Conservation (phyloP, 2,329 filamentous ascomycete genomes). For the Kalaharituber pfeilii region DNA sequence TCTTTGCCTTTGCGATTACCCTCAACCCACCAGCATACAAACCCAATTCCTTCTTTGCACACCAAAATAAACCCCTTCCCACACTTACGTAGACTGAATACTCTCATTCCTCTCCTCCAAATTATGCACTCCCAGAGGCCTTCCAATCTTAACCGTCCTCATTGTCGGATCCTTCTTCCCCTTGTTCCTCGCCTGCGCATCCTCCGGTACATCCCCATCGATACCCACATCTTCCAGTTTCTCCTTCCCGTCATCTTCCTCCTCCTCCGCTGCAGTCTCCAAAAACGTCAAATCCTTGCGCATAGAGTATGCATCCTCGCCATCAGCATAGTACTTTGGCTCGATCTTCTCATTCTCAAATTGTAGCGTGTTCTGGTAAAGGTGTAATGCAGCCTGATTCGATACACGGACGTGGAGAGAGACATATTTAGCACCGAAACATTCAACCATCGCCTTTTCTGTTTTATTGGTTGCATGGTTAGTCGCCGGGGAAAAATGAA, state of each 20-base stretch:
- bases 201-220: constrained; percentile 26
- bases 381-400: constrained; percentile 74
- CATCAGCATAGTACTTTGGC: constrained; percentile 87
- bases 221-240: constrained; percentile 30
- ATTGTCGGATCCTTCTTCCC: constrained; percentile 39
- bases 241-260: constrained; percentile 27
- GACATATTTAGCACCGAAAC: constrained; percentile 78
- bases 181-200: constrained; percentile 22
- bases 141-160: constrained; percentile 54
- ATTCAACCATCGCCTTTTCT: constrained; percentile 71
- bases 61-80: too few species aligned
- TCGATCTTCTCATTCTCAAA: constrained; percentile 80
- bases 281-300: constrained; percentile 56
- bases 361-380: constrained; percentile 82
- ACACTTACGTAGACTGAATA: too few species aligned
- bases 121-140: constrained; percentile 20
- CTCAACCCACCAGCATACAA: too few species aligned
- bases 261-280: constrained; percentile 31
- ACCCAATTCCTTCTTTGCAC: too few species aligned
- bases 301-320: constrained; percentile 93
- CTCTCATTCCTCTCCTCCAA: constrained; percentile 20
- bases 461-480: too few species aligned
- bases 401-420: constrained; percentile 89
- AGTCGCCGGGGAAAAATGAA: too few species aligned
- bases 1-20: too few species aligned